These are phyloP conservation scores for Tetrapyrgos nigripes DNA, from an alignment of 1,284 basidiomycete species.

Conservation along the genomic window DNA sequence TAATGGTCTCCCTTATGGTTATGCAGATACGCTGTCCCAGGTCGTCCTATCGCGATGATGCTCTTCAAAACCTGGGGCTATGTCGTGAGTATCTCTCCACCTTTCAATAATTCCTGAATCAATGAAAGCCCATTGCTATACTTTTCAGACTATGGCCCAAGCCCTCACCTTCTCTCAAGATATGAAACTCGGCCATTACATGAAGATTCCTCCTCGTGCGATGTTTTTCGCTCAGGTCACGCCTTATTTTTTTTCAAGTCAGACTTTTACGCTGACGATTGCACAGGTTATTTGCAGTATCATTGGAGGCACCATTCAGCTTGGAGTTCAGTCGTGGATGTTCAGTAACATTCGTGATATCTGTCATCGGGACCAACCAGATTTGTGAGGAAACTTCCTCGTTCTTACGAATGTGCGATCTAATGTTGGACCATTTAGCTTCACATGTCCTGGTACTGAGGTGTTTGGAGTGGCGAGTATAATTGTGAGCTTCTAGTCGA, in stretches of 20 bases:
- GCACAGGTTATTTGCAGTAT: constrained; percentile 55
- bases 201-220: constrained; percentile 41
- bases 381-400: background rate
- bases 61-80: constrained; percentile 37
- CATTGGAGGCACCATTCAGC: constrained; percentile 54
- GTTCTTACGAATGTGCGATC: background rate
- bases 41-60: constrained; percentile 49
- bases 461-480: constrained; percentile 44
- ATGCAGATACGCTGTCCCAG: constrained; percentile 29
- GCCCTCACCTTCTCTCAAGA: constrained; percentile 50
- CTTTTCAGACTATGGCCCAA: constrained; percentile 31
- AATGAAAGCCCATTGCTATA: too few relatives aligned
- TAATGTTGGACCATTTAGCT: constrained; percentile 33
- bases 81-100: constrained; percentile 22
- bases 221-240: constrained; percentile 25
- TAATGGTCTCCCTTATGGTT: background rate
- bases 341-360: constrained; percentile 45
- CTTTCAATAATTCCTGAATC: background rate
- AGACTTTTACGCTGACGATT: constrained; percentile 1
- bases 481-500: constrained; percentile 21
- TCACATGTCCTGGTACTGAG: constrained; percentile 50
- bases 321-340: constrained; percentile 59
- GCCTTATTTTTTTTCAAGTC: background rate
- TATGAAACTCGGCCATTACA: constrained; percentile 54
- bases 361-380: background rate